Percentiles rank a stretch among this genome's conserved stretches.
phyloP scores from a whole-genome alignment of 2,329 filamentous ascomycete genomes.

The Rugonectria rugulosa region DNA sequence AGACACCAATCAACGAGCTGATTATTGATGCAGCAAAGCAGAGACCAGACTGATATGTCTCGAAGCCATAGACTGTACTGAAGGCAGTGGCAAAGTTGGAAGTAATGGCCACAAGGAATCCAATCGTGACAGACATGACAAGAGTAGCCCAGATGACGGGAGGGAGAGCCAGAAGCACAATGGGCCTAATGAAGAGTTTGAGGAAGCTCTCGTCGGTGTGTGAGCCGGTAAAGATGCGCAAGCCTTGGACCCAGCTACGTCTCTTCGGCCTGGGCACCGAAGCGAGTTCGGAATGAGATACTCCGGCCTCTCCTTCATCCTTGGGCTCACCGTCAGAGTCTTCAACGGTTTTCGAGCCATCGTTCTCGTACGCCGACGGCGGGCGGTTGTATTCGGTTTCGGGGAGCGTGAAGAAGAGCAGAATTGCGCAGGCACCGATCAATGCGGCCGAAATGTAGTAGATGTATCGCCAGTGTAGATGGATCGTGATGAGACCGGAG shows the following conservation, averaged over 20 bases:
- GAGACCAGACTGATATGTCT: constrained; percentile 54
- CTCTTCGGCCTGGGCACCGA: constrained; percentile 2
- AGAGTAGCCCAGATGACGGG: constrained; percentile 60
- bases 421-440: constrained; percentile 51
- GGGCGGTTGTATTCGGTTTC: constrained; percentile 56
- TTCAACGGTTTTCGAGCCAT: background rate
- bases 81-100: constrained; percentile 56
- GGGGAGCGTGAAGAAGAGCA: constrained; percentile 60
- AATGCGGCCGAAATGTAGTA: constrained; percentile 57
- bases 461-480: constrained; percentile 55
- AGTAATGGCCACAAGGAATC: constrained; percentile 59
- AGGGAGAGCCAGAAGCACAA: constrained; percentile 56
- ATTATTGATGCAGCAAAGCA: constrained; percentile 56
- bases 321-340: background rate
- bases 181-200: constrained; percentile 54
- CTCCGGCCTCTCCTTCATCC: constrained; percentile 13
- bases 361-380: background rate
- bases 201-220: constrained; percentile 28
- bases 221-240: constrained; percentile 22
- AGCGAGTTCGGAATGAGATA: constrained; percentile 12
- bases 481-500: constrained; percentile 54
- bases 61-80: constrained; percentile 50
- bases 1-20: constrained; percentile 47
- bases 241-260: constrained; percentile 15
- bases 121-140: constrained; percentile 60